Conservation (phyloP, 441 rosid species). For the Bocquillonia castaneifolia region DNA sequence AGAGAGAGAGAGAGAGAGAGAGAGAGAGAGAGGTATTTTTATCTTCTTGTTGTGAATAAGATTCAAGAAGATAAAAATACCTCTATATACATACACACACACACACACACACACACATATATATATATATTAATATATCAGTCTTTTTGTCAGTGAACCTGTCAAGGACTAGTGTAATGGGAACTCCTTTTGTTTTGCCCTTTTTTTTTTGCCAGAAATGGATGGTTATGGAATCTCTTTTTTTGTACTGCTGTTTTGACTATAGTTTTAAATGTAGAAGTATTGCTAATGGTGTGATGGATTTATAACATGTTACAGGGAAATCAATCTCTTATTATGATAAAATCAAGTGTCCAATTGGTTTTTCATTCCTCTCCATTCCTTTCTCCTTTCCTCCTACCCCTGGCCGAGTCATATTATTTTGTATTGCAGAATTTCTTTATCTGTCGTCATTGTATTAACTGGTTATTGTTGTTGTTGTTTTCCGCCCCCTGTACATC, state of each 20-base stretch:
- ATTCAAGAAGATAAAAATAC: no score
- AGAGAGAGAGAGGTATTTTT: no score
- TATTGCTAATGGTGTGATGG: background rate
- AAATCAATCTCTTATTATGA: background rate
- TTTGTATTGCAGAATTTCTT: conserved; percentile 13
- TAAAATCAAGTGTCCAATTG: background rate
- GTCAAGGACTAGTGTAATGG: conserved; percentile 2
- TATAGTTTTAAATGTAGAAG: background rate
- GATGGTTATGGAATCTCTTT: background rate
- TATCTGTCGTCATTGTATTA: conserved; percentile 12
- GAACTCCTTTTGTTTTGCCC: background rate
- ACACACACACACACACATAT: no score
- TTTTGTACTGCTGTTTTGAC: background rate
- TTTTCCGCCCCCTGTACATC: background rate
- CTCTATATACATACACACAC: no score
- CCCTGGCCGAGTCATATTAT: background rate
- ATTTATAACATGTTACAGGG: background rate
- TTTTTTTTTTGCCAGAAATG: background rate
- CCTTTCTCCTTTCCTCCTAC: background rate
- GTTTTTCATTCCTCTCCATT: background rate
- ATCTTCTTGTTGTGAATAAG: no score
- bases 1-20: no score
- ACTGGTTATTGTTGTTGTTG: background rate
- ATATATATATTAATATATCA: no score
- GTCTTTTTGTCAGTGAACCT: no score